These are phyloP conservation scores for Pyrrhoderma noxium DNA, from an alignment of 1,284 basidiomycete species.

Conservation along the genomic window DNA sequence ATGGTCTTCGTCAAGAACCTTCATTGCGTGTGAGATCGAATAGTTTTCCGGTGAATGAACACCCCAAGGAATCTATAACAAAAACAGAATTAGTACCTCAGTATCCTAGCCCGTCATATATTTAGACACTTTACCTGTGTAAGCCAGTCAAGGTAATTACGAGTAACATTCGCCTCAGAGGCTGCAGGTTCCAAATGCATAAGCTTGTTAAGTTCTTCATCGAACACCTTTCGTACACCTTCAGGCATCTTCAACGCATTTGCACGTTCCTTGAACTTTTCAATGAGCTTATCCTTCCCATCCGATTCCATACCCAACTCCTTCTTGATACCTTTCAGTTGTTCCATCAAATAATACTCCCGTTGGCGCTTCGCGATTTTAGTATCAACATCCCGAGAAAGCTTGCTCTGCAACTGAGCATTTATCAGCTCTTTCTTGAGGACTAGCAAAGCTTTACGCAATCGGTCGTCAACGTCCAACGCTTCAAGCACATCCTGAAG, in stretches of 20 bases:
- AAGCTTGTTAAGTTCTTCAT: conserved; percentile 93
- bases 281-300: conserved; percentile 95
- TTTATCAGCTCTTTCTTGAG: conserved; percentile 99
- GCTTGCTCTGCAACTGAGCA: conserved; percentile 92
- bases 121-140: conserved; percentile 56
- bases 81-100: conserved; percentile 7
- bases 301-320: conserved; percentile 97
- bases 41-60: conserved; percentile 93
- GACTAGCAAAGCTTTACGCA: conserved; percentile 87
- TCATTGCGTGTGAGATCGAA: conserved; percentile 78
- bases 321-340: conserved; percentile 98
- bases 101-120: background rate
- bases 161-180: conserved; percentile 92
- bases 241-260: conserved; percentile 89
- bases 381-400: conserved; percentile 89
- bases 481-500: conserved; percentile 92
- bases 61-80: conserved; percentile 83
- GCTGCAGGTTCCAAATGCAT: conserved; percentile 88
- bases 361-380: conserved; percentile 97
- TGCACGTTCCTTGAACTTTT: conserved; percentile 93
- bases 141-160: conserved; percentile 95
- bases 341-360: conserved; percentile 98
- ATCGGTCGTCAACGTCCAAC: conserved; percentile 79
- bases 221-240: conserved; percentile 87
- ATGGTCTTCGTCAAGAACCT: conserved; percentile 92